Evolutionary conservation across 1,139 yeast species (phyloP).

Genomic region (Yamadazyma atmosphaerica): DNA sequence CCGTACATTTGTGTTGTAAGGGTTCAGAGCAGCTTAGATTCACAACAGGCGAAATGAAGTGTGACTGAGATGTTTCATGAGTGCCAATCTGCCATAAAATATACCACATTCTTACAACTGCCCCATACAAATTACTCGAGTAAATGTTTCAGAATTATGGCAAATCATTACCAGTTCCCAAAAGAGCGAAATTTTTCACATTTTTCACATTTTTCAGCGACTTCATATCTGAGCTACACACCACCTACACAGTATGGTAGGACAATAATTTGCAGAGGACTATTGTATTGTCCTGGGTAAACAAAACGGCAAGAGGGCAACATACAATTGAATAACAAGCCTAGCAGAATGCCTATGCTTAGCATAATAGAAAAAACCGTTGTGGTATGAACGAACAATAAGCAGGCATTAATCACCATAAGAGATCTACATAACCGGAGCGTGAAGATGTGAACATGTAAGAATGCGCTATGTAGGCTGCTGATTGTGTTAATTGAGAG

Average conservation of each 20-base stretch:
- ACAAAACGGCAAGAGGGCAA: neutral
- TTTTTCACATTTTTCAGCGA: neutral
- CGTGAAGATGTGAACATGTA: neutral
- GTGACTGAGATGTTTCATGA: neutral
- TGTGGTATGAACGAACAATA: neutral
- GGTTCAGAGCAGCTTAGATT: too few relatives aligned
- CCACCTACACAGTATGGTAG: too few relatives aligned
- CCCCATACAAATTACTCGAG: neutral
- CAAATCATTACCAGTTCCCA: neutral
- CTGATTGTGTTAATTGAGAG: neutral
- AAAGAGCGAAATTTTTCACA: neutral
- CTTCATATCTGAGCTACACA: neutral
- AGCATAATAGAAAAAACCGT: neutral
- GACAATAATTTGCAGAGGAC: too few relatives aligned
- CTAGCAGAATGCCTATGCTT: neutral
- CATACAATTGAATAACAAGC: neutral
- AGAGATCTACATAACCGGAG: neutral
- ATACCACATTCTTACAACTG: neutral
- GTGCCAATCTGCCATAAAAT: neutral
- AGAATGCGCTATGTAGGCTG: neutral
- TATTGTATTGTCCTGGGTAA: neutral
- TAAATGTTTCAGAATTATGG: neutral
- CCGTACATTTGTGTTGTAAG: too few relatives aligned
- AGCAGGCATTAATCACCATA: neutral
- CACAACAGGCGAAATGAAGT: too few relatives aligned